Conservation (phyloP, 768 basidiomycete genomes). For the Russula vinacea region DNA sequence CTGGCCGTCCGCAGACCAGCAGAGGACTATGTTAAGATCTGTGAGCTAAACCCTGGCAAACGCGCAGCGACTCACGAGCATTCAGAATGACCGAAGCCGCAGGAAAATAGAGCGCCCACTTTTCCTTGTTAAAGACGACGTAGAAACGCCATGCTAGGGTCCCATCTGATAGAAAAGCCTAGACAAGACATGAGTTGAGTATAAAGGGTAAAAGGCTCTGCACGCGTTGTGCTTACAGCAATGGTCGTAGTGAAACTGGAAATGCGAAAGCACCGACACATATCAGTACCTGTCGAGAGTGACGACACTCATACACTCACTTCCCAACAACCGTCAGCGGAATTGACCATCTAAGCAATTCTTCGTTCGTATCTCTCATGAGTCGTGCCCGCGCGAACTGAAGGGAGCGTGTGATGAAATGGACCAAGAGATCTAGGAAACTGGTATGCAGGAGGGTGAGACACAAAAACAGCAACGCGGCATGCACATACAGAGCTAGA, state of each 20-base stretch:
- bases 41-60: not conserved
- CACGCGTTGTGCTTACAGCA: not conserved
- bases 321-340: slow-evolving; percentile 23
- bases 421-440: slow-evolving; percentile 29
- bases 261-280: not conserved
- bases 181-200: not conserved
- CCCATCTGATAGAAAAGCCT: slow-evolving; percentile 33
- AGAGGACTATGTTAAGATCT: slow-evolving; percentile 26
- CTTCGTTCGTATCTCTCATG: slow-evolving; percentile 17
- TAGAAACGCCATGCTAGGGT: slow-evolving; percentile 33
- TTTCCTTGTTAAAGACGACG: slow-evolving; percentile 27
- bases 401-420: slow-evolving; percentile 31
- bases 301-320: not conserved
- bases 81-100: slow-evolving; percentile 24
- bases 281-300: not conserved
- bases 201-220: not conserved
- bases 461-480: slow-evolving; percentile 31
- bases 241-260: slow-evolving; percentile 19
- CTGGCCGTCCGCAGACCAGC: slow-evolving; percentile 30
- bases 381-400: slow-evolving; percentile 30
- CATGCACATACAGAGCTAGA: slow-evolving; percentile 26
- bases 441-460: slow-evolving; percentile 22
- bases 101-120: slow-evolving; percentile 32
- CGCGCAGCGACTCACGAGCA: slow-evolving; percentile 24
- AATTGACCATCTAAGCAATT: slow-evolving; percentile 29